These are phyloP conservation scores for Brassica juncea DNA, from an alignment of 345 rosid species.

Conservation along the genomic window DNA sequence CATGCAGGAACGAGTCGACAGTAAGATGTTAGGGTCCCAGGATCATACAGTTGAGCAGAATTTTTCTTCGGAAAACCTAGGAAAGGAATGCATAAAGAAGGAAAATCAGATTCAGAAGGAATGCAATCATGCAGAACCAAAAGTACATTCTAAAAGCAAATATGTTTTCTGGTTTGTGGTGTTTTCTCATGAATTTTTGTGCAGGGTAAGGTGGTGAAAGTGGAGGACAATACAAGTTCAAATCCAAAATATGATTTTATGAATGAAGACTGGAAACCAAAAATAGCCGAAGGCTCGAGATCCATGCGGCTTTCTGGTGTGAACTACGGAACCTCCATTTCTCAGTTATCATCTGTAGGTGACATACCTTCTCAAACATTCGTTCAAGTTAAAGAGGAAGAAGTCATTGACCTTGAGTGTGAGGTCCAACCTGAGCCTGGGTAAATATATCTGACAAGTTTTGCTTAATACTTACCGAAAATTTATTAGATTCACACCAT, in stretches of 20 bases:
- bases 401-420: constrained; percentile 58
- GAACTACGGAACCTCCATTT: constrained; percentile 37
- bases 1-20: constrained; percentile 38
- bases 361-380: constrained; percentile 39
- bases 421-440: constrained; percentile 48
- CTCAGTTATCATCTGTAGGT: constrained; percentile 34
- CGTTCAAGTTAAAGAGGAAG: constrained; percentile 46
- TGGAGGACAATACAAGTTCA: constrained; percentile 30
- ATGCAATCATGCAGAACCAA: constrained; percentile 41
- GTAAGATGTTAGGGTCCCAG: constrained; percentile 29
- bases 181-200: constrained; percentile 38
- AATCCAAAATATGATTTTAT: constrained; percentile 33
- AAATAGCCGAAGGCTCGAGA: constrained; percentile 40
- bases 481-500: background rate
- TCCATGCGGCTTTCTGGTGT: constrained; percentile 30
- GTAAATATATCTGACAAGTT: constrained; percentile 48
- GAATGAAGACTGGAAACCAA: constrained; percentile 36
- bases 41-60: constrained; percentile 27
- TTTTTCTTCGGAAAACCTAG: constrained; percentile 17
- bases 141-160: constrained; percentile 27
- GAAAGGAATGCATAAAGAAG: constrained; percentile 25
- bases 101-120: constrained; percentile 39
- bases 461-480: constrained; percentile 1
- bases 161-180: background rate
- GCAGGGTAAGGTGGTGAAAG: constrained; percentile 48